These are phyloP conservation scores for Penicillium brevicompactum DNA, from an alignment of 2,329 filamentous ascomycete genomes.

Conservation along the genomic window DNA sequence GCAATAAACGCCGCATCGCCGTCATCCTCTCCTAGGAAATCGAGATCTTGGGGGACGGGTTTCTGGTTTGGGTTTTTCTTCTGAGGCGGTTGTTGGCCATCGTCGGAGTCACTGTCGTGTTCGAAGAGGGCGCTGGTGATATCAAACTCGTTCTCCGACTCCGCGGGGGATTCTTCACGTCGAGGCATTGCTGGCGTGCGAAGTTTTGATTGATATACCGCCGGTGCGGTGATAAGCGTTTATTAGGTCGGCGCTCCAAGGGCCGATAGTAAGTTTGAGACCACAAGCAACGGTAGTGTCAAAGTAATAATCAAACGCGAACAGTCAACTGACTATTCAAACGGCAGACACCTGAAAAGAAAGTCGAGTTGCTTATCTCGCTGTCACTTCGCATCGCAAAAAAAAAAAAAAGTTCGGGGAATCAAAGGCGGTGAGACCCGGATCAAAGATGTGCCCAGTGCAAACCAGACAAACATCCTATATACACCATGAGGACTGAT, in stretches of 20 bases:
- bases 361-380: constrained; percentile 12
- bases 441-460: constrained; percentile 8
- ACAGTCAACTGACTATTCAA: constrained; percentile 4
- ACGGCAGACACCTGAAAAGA: constrained; percentile 9
- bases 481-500: background rate
- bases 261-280: background rate
- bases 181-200: constrained; percentile 60
- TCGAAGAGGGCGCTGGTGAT: constrained; percentile 79
- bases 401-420: constrained; percentile 26
- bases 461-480: constrained; percentile 30
- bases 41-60: constrained; percentile 39
- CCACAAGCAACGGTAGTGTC: background rate
- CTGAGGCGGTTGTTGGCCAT: constrained; percentile 49
- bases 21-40: constrained; percentile 65
- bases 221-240: constrained; percentile 14
- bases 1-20: constrained; percentile 87
- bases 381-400: constrained; percentile 11
- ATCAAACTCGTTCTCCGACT: constrained; percentile 88
- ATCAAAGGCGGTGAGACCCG: constrained; percentile 18
- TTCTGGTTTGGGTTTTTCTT: constrained; percentile 46
- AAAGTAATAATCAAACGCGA: background rate
- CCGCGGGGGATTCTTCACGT: constrained; percentile 75
- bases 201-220: constrained; percentile 11
- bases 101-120: constrained; percentile 53
- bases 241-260: constrained; percentile 5